A percentile compares a stretch with the other conserved stretches of the same genome.
phyloP scores from a whole-genome alignment of 208 protist species.

The Hexamita inflata region DNA sequence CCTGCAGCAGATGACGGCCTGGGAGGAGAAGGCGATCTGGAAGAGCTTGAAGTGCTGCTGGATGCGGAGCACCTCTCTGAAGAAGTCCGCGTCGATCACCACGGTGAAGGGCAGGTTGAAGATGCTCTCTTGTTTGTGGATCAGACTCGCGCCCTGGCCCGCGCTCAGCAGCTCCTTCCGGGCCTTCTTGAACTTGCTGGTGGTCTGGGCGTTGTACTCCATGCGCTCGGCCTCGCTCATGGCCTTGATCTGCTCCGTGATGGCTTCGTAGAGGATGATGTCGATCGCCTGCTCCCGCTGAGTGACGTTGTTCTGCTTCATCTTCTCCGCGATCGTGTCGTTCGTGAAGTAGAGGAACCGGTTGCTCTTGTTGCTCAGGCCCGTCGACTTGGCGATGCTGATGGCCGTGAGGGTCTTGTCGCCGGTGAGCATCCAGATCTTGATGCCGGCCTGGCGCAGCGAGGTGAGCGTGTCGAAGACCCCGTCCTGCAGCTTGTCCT shows the following conservation, averaged over 20 bases:
- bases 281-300: not conserved
- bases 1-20: slow-evolving; percentile 2
- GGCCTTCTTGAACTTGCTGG: no score
- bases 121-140: not conserved
- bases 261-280: not conserved
- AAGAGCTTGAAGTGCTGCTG: not conserved
- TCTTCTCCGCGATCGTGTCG: not conserved
- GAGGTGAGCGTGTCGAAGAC: slow-evolving; percentile 70
- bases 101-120: not conserved
- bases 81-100: slow-evolving; percentile 8
- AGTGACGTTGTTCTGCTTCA: not conserved
- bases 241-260: not conserved
- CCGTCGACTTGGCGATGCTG: not conserved
- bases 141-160: no score
- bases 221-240: no score
- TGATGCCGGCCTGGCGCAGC: slow-evolving; percentile 82
- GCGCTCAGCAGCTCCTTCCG: no score
- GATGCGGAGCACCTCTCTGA: not conserved
- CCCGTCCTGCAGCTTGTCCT: slow-evolving; percentile 83
- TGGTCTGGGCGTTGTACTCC: no score
- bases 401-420: slow-evolving; percentile 84
- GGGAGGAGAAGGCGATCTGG: not conserved
- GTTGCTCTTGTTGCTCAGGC: not conserved
- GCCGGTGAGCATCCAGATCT: slow-evolving; percentile 93
- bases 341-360: slow-evolving; percentile 1